Percentiles rank a stretch among this genome's conserved stretches.
phyloP scores from a whole-genome alignment of 345 rosid genomes.

The Salix suchowensis region DNA sequence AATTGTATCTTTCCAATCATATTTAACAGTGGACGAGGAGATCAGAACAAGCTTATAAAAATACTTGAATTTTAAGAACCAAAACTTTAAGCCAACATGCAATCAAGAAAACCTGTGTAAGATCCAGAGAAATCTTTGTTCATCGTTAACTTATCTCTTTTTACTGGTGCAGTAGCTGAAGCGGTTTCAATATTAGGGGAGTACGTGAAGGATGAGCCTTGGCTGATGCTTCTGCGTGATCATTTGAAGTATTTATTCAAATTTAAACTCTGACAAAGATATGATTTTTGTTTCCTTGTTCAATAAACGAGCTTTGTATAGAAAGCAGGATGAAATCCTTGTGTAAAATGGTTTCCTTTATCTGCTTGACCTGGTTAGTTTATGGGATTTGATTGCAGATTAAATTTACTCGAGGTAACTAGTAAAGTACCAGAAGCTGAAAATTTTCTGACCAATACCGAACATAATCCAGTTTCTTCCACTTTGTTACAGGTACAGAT shows the following conservation, averaged over 20 bases:
- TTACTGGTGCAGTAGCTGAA: constrained; percentile 50
- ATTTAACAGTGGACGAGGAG: no score
- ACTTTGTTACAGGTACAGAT: constrained; percentile 38
- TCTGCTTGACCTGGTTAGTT: neutral
- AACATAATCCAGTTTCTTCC: constrained; percentile 30
- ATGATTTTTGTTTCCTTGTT: neutral
- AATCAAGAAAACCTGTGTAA: neutral
- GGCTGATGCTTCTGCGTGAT: constrained; percentile 69
- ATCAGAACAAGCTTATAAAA: no score
- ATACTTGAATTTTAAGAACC: no score
- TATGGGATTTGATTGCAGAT: constrained; percentile 34
- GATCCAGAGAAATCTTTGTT: constrained; percentile 4
- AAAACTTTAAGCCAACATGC: no score
- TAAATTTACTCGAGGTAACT: constrained; percentile 38
- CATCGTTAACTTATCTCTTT: constrained; percentile 11
- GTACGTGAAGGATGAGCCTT: constrained; percentile 71
- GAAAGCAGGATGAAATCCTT: neutral
- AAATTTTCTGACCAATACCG: constrained; percentile 21
- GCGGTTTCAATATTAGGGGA: constrained; percentile 71
- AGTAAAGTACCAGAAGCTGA: constrained; percentile 33
- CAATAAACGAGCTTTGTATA: neutral
- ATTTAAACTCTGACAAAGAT: neutral
- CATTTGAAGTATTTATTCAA: constrained; percentile 47
- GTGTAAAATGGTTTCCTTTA: neutral
- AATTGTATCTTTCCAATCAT: no score